Percentiles rank a stretch among this genome's conserved stretches.
phyloP scores from a whole-genome alignment of 306 rosid species.

The Vigna trinervia region DNA sequence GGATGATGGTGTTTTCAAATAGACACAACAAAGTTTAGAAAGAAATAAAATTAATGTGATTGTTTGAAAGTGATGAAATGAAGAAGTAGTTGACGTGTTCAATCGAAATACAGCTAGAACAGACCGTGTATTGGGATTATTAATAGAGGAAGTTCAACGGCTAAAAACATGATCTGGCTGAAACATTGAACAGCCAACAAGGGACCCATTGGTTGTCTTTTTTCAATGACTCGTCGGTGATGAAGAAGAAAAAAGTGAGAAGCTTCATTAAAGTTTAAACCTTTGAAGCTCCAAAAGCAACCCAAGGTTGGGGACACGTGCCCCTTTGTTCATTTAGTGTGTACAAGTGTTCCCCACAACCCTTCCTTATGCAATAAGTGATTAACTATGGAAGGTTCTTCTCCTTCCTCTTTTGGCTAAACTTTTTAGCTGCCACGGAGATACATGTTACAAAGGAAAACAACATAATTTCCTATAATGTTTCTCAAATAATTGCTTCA shows the following conservation, averaged over 20 bases:
- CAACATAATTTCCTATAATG: neutral
- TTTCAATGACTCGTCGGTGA: conserved; percentile 25
- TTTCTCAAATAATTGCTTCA: neutral
- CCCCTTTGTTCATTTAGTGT: conserved; percentile 16
- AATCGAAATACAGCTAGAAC: conserved; percentile 46
- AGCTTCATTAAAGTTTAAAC: conserved; percentile 23
- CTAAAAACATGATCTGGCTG: conserved; percentile 44
- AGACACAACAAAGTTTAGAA: conserved; percentile 37
- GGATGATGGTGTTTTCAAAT: conserved; percentile 33
- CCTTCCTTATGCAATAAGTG: conserved; percentile 43
- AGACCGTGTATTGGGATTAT: conserved; percentile 25
- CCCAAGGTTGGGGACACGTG: conserved; percentile 29
- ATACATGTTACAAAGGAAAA: neutral
- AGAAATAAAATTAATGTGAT: conserved; percentile 14
- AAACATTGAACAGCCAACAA: conserved; percentile 42
- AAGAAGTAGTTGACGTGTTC: conserved; percentile 46
- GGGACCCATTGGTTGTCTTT: conserved; percentile 43
- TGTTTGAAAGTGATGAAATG: conserved; percentile 16
- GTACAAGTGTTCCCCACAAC: conserved; percentile 40
- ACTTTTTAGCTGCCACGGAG: neutral
- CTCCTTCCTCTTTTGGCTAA: neutral
- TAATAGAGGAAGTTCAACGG: conserved; percentile 36
- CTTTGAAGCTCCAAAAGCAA: neutral
- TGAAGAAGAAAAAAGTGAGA: conserved; percentile 12
- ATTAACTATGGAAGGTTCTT: conserved; percentile 20